Evolutionary conservation across 306 rosid species (phyloP).

Genomic region (Sicyos baderoa): DNA sequence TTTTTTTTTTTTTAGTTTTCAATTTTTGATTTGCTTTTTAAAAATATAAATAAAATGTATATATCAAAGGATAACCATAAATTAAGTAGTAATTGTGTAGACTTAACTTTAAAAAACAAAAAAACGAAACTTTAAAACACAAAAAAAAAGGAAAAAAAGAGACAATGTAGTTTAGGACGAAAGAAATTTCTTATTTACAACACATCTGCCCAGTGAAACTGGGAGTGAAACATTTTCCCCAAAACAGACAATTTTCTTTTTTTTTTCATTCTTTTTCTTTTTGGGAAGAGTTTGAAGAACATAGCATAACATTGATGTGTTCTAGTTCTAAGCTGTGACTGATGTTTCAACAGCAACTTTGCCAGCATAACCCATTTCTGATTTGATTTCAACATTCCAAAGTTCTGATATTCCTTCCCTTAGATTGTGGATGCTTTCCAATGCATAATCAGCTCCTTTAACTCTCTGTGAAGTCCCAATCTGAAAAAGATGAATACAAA

Average conservation of each 20-base stretch:
- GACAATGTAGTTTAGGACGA: too few relatives aligned
- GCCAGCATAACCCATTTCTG: constrained; percentile 59
- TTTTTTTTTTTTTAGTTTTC: too few relatives aligned
- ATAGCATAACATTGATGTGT: background rate
- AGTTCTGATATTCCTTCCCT: constrained; percentile 84
- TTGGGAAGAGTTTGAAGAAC: background rate
- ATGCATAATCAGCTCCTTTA: constrained; percentile 87
- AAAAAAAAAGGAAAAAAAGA: too few relatives aligned
- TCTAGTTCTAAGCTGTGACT: constrained; percentile 53
- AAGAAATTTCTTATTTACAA: constrained; percentile 9
- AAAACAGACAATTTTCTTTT: background rate
- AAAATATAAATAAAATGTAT: too few relatives aligned
- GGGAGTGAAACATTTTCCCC: constrained; percentile 1
- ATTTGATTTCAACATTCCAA: constrained; percentile 62
- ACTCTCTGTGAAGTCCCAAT: constrained; percentile 77
- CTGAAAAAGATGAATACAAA: constrained; percentile 28
- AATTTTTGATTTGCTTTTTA: too few relatives aligned
- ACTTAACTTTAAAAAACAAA: too few relatives aligned
- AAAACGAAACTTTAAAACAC: too few relatives aligned
- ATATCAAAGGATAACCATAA: too few relatives aligned
- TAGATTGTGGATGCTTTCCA: constrained; percentile 89
- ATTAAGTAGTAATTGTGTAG: too few relatives aligned
- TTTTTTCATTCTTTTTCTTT: background rate
- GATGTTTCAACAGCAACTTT: constrained; percentile 76
- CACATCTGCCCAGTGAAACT: constrained; percentile 12